Evolutionary conservation across 495 filamentous ascomycete genomes (phyloP).

Genomic region (Neurospora sp.): DNA sequence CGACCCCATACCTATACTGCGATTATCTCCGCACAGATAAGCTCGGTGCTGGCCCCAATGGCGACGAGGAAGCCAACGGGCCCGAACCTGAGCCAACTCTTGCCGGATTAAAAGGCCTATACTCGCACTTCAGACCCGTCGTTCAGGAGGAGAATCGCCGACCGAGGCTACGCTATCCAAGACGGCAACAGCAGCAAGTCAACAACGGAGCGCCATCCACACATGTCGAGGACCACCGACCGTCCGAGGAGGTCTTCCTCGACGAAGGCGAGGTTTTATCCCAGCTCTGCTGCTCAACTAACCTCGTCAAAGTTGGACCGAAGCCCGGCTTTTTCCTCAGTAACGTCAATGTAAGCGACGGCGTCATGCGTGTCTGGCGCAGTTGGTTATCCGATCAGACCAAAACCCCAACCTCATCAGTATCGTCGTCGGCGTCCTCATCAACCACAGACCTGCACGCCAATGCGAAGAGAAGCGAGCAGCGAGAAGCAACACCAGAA

Average conservation of each 20-base stretch:
- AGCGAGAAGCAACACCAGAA: neutral
- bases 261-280: slow-evolving; percentile 61
- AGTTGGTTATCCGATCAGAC: slow-evolving; percentile 51
- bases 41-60: slow-evolving; percentile 34
- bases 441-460: neutral
- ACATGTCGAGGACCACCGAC: slow-evolving; percentile 8
- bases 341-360: slow-evolving; percentile 53
- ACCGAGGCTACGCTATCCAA: slow-evolving; percentile 24
- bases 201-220: slow-evolving; percentile 11
- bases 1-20: slow-evolving; percentile 59
- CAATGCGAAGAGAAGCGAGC: neutral
- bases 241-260: slow-evolving; percentile 51
- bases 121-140: slow-evolving; percentile 52
- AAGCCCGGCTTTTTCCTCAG: slow-evolving; percentile 47
- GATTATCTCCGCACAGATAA: slow-evolving; percentile 50
- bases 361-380: slow-evolving; percentile 55
- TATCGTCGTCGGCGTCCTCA: neutral
- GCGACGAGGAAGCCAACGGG: slow-evolving; percentile 18
- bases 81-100: slow-evolving; percentile 9
- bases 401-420: neutral
- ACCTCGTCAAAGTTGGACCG: slow-evolving; percentile 57
- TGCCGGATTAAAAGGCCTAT: slow-evolving; percentile 27
- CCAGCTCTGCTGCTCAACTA: slow-evolving; percentile 57
- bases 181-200: neutral
- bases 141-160: slow-evolving; percentile 34